Conservation (phyloP, 306 rosid species). For the Cicer judaicum region DNA sequence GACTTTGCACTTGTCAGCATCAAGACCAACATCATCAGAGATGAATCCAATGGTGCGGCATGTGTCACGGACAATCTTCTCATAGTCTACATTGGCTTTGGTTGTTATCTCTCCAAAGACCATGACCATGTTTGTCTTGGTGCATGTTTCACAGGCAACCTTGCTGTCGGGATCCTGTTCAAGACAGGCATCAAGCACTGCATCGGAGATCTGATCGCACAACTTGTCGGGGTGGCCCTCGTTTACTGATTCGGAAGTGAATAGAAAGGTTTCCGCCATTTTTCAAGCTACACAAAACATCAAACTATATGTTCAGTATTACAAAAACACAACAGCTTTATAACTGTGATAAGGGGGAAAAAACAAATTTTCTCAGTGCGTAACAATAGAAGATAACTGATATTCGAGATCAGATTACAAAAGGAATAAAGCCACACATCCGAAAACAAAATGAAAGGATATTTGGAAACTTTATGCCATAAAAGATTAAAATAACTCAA, state of each 20-base stretch:
- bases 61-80: slow-evolving; percentile 93
- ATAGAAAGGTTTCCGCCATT: slow-evolving; percentile 94
- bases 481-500: slow-evolving; percentile 10
- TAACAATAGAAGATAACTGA: not conserved
- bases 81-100: slow-evolving; percentile 94
- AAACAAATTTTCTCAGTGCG: not conserved
- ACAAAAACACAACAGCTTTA: slow-evolving; percentile 24
- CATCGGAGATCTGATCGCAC: slow-evolving; percentile 99
- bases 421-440: slow-evolving; percentile 24
- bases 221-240: slow-evolving; percentile 99
- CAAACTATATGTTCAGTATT: slow-evolving; percentile 31
- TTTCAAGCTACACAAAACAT: slow-evolving; percentile 58
- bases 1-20: slow-evolving; percentile 99
- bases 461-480: slow-evolving; percentile 20
- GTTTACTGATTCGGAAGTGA: slow-evolving; percentile 93
- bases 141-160: slow-evolving; percentile 99
- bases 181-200: slow-evolving; percentile 98
- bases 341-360: not conserved
- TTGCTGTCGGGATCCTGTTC: slow-evolving; percentile 97
- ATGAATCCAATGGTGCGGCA: slow-evolving; percentile 91
- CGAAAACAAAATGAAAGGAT: not conserved
- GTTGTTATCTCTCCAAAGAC: slow-evolving; percentile 99
- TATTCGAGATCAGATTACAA: slow-evolving; percentile 17
- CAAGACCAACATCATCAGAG: slow-evolving; percentile 95
- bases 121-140: slow-evolving; percentile 99